These are phyloP conservation scores for Conticribra guillardii DNA, from an alignment of 108 stramenopile genomes.

Conservation along the genomic window DNA sequence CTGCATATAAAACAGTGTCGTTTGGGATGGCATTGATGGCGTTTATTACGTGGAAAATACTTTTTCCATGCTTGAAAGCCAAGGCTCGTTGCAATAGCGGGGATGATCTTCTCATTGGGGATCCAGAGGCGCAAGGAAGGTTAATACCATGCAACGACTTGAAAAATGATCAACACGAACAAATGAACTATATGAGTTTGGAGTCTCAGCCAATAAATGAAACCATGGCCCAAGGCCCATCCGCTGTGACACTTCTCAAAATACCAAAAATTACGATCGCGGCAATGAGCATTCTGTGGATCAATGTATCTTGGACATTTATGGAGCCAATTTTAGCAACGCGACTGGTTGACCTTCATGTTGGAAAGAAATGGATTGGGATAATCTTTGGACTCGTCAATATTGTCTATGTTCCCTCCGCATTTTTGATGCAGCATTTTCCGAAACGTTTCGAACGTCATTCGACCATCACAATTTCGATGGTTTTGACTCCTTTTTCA, in stretches of 20 bases:
- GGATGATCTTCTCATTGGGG: too few species aligned
- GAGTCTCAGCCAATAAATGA: background rate
- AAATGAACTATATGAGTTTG: conserved; percentile 3
- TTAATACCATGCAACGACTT: too few species aligned
- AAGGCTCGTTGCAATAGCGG: conserved; percentile 1
- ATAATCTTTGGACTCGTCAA: conserved; percentile 44
- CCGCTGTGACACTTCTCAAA: conserved; percentile 17
- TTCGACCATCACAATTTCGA: conserved; percentile 19
- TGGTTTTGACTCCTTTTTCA: conserved; percentile 28
- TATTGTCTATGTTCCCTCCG: conserved; percentile 40
- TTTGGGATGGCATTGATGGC: conserved; percentile 17
- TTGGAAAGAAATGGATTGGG: conserved; percentile 40
- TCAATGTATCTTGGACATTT: conserved; percentile 44
- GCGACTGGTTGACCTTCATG: conserved; percentile 20
- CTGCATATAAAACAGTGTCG: conserved; percentile 17
- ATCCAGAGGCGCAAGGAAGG: too few species aligned
- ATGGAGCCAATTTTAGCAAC: conserved; percentile 40
- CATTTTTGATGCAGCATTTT: conserved; percentile 32
- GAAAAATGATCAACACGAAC: too few species aligned
- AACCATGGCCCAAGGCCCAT: background rate
- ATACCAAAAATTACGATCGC: conserved; percentile 27
- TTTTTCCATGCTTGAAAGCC: conserved; percentile 17
- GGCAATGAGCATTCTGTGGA: conserved; percentile 36
- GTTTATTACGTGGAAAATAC: conserved; percentile 26
- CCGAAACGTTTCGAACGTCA: conserved; percentile 17